A percentile compares a stretch with the other conserved stretches of the same genome.
Conservation (phyloP, 768 basidiomycete genomes). For the Leccinum sublutescens region DNA sequence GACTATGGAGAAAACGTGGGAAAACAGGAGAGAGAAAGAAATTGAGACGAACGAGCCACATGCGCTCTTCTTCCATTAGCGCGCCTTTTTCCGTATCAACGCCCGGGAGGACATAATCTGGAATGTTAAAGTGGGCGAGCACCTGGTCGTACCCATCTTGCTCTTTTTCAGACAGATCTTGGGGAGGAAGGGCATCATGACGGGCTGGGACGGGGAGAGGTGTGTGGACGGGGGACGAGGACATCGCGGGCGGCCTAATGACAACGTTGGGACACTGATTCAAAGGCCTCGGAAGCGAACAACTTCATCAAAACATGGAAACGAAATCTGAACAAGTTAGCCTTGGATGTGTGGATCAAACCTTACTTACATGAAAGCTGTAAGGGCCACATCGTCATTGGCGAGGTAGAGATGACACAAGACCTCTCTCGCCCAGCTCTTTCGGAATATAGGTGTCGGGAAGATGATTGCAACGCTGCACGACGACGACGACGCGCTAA, state of each 20-base stretch:
- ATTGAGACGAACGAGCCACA: slow-evolving; percentile 60
- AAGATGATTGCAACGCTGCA: no score
- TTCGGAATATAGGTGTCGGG: no score
- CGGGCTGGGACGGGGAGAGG: slow-evolving; percentile 27
- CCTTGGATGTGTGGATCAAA: no score
- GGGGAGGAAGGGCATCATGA: slow-evolving; percentile 35
- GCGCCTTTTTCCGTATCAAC: slow-evolving; percentile 39
- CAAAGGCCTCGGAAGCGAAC: neutral
- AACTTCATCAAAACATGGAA: neutral
- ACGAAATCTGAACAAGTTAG: neutral
- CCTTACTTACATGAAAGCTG: no score
- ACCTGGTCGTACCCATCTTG: slow-evolving; percentile 52
- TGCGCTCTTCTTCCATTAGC: slow-evolving; percentile 66
- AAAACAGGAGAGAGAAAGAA: slow-evolving; percentile 12
- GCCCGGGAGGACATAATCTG: slow-evolving; percentile 51
- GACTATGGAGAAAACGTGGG: slow-evolving; percentile 33
- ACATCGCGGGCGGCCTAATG: slow-evolving; percentile 27
- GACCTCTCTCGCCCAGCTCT: no score
- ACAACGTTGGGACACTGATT: neutral
- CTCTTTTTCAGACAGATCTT: slow-evolving; percentile 42
- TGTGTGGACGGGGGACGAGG: slow-evolving; percentile 12
- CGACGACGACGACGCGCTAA: no score
- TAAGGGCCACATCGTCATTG: no score
- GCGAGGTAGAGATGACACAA: no score
- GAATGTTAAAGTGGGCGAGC: slow-evolving; percentile 52